Evolutionary conservation across 192 early-diverging fungal genomes (phyloP).

Genomic region (Linnemannia hyalina): DNA sequence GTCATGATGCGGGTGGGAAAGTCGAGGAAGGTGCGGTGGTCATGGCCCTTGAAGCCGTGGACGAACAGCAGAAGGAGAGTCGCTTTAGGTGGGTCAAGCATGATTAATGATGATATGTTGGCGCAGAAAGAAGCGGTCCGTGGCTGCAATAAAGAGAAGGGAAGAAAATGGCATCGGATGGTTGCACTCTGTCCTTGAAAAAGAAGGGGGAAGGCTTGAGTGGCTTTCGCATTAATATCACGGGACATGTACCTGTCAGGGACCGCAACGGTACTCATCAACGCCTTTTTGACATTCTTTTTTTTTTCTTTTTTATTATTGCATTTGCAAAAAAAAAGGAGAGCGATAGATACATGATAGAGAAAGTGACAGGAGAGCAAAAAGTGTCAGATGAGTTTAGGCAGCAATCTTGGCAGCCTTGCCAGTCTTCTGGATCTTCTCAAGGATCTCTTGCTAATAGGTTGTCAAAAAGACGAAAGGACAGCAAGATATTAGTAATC

Average conservation of each 20-base stretch:
- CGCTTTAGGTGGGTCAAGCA: constrained; percentile 38
- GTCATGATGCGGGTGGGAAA: constrained; percentile 67
- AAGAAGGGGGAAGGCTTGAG: background rate
- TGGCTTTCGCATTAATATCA: background rate
- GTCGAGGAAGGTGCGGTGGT: constrained; percentile 58
- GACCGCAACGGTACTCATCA: background rate
- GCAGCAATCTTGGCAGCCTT: constrained; percentile 50
- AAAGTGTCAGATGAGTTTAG: background rate
- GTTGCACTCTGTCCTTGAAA: background rate
- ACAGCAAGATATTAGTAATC: background rate
- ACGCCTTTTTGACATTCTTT: background rate
- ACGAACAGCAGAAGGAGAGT: constrained; percentile 67
- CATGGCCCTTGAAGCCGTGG: constrained; percentile 71
- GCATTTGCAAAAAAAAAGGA: background rate
- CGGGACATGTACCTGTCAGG: constrained; percentile 3
- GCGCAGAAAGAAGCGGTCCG: background rate
- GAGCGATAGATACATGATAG: background rate
- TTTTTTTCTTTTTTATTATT: constrained; percentile 4
- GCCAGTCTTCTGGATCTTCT: constrained; percentile 51
- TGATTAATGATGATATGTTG: background rate
- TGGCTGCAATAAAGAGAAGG: background rate
- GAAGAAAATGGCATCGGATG: background rate
- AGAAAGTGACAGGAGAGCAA: background rate
- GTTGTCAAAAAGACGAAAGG: background rate
- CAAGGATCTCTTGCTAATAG: constrained; percentile 40